Base-by-base conservation (phyloP, 2,329 filamentous ascomycete genomes). In the Aaosphaeria pasadenensis region DNA sequence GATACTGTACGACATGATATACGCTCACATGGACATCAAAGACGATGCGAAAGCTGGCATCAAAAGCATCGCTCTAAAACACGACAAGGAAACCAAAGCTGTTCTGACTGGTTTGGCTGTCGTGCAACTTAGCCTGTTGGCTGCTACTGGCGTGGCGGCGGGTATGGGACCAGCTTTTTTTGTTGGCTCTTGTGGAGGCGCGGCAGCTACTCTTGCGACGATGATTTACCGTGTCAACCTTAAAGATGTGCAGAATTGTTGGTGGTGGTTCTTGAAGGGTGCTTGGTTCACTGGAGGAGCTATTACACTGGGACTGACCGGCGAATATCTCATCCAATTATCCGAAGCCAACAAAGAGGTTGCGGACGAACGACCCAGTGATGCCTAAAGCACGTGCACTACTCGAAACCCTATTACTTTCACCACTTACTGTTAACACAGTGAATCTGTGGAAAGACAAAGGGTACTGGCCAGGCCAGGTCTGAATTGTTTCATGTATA, bases 1-100 rank as follows among this genome's bases (percentile, higher is more conserved):
- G 0, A 80, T 95, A 29, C 72, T 95, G 36, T 95, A 95, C 68
- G 90, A 95, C 67, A 95, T 94, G 83, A 90, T 95, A 31, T 95
- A 95, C 69, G 90, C 90, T 11, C 90, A 95, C 66, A 92, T 94
- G 85, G 90, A 95, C 61, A 87, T 92, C 67, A 86, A 86, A 62
- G 89, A 95, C 59, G 90, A 95, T 63, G 84, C 78, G 52, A 91
- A 90, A 69, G 89, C 86, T 0, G 91, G 90, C 6, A 94, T 95
- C 72, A 95, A 92, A 75, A 89, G 86, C 62, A 94, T 95, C 58
- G 90, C 88, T 1, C 75, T 95, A 36, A 86, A 87, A 65, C 89
- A 95, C 58, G 86, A 88, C 53, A 77, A 81, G 5, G 80, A 91
- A 52, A 91, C 89, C 1, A 95, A 94, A 70, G 74, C 83, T 45